Base-by-base conservation (phyloP, 306 rosid genomes). In the Fragaria ananassa region DNA sequence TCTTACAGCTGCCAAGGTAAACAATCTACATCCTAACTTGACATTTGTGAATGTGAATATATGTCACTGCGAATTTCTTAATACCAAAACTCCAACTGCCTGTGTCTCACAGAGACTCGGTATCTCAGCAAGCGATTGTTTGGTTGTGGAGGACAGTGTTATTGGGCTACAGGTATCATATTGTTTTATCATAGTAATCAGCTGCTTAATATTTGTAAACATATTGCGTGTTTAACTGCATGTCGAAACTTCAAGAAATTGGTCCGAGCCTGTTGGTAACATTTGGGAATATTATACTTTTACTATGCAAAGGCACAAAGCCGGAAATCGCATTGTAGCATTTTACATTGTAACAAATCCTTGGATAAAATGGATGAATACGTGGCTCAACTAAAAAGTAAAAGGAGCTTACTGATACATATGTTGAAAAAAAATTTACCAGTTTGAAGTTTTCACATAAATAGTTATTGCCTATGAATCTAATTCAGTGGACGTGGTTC, bases 111-210 rank as follows among this genome's bases (percentile, higher is more conserved):
- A 92, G 98, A 90, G 68, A 66, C 83, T 95, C 0, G 97, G 91
- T 34, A 71, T 92, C 64, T 82, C 85, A 72, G 91, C 61, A 72
- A 84, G 80, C 70, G 85, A 95, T 79, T 89, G 93, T 72, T 79
- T 95, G 86, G 98, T 95, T 58, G 82, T 95, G 61, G 98, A 92
- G 80, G 98, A 95, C 78, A 95, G 97, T 79, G 93, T 90, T 29
- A 95, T 95, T 77, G 98, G 98, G 74, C 81, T 92, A 76, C 91
- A 86, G 97, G 98, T 94, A 78, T 69, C 31, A 80, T 81, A 56
- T 72, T 76, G 61, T 72, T 34, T 9, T 47, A 14, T 41, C 49
- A 25, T 44, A 27, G 23, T 49, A 42, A 50, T 74, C 70, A 46
- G 69, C 64, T 72, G 49, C 64, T 19, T 39, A 67, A 63, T 44